Conservation (phyloP, 2,329 filamentous ascomycete species). For the Aspergillus eucalypticola region DNA sequence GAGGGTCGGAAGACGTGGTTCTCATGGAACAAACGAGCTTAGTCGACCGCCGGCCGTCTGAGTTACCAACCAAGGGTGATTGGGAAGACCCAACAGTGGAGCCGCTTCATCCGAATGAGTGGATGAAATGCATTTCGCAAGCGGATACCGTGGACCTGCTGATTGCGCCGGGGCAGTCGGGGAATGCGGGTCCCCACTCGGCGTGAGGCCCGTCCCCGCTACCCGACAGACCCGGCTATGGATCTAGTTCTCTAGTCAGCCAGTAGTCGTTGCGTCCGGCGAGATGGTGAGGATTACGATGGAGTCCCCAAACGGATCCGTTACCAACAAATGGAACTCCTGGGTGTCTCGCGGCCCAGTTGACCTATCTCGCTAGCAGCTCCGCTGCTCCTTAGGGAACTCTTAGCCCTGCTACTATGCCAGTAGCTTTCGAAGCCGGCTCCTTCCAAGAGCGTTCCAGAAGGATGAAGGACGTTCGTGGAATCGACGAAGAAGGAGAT, state of each 20-base stretch:
- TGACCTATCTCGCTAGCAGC: not conserved
- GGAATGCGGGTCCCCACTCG: conserved; percentile 30
- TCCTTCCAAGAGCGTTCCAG: conserved; percentile 22
- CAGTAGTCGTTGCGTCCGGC: conserved; percentile 4
- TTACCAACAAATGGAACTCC: not conserved
- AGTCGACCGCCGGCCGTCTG: conserved; percentile 10
- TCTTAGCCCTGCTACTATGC: conserved; percentile 1
- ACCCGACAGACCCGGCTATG: conserved; percentile 17
- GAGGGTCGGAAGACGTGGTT: not conserved
- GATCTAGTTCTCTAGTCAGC: conserved; percentile 3
- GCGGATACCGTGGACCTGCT: conserved; percentile 16
- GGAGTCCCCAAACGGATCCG: conserved; percentile 1
- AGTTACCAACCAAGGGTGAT: not conserved
- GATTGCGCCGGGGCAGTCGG: conserved; percentile 21
- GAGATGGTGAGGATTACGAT: not conserved
- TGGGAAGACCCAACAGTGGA: conserved; percentile 5
- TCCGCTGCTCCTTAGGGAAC: conserved; percentile 1
- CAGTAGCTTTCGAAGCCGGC: conserved; percentile 16
- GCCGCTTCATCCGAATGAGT: not conserved
- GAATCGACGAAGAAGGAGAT: conserved; percentile 12
- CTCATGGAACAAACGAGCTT: not conserved
- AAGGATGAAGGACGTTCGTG: conserved; percentile 23
- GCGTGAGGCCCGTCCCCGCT: conserved; percentile 24
- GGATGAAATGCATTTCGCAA: not conserved
- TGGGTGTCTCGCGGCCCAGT: not conserved